Evolutionary conservation across 179 eudicot species (phyloP), one percentile per base, ranked within the genome.

Genomic region (Beta corolliflora): DNA sequence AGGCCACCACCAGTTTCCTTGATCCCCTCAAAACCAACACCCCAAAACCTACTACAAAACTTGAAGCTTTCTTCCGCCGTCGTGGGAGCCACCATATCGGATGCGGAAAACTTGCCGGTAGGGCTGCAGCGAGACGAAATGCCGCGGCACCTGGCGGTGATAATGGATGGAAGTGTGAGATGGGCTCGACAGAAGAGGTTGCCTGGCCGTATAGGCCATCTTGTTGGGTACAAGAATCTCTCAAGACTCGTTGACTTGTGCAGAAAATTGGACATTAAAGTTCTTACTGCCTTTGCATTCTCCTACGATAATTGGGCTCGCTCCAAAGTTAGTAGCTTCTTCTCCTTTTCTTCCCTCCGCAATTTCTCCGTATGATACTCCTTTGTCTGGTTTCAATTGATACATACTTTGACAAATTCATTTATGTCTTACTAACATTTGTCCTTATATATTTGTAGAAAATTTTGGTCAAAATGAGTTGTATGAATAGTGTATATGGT

Each of bases 121-220:
- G 89, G 85, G n/a, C 81, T 89, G 61, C 25, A 50, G 48, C 54
- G 80, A 44, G 93, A 89, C 21, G 81, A 75, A 55, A 87, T 90
- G 88, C 89, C 91, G 50, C 75, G 78, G 48, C 93, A 90, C 75
- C 87, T 90, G 46, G 91, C 90, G n/a, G 82, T 89, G 74, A 86
- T 90, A 36, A 80, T 88, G 90, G 93, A 90, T 55, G 93, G 93
- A 5, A 89, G 88, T 70, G 74, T 81, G 70, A 73, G 91, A 80
- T 90, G 93, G 93, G 91, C 91, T 5, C 59, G 71, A 53, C 77
- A 86, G 72, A 73, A 83, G 31, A 90, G 91, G 16, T 52, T 86
- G 85, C 77, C 85, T 10, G 73, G 68, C 41, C 41, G 1, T 36
- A 36, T 36, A 36, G 41, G 41, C 41, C 41, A 36, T 36, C 1